Evolutionary conservation across 176 grass and related monocot species (phyloP).

Genomic region (Eragrostis nindensis): DNA sequence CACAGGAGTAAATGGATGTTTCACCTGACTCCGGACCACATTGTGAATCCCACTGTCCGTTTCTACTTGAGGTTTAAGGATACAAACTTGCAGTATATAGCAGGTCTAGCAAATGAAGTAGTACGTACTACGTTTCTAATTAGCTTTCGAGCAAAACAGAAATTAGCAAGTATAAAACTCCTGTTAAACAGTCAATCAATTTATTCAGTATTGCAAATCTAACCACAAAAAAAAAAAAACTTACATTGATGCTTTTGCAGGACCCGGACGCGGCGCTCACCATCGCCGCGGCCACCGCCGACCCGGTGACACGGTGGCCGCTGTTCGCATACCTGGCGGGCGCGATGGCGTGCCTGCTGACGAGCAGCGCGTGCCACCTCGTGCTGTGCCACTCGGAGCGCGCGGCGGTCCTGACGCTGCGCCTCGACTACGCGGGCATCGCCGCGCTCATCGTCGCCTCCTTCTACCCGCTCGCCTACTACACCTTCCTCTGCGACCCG

Average conservation of each 20-base stretch:
- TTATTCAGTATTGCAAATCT: not conserved
- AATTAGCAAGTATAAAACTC: no score
- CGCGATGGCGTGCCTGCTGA: conserved; percentile 88
- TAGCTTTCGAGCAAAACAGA: not conserved
- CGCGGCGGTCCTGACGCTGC: conserved; percentile 63
- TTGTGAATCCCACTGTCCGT: not conserved
- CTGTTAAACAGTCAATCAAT: no score
- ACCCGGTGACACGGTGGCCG: conserved; percentile 84
- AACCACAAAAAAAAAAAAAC: not conserved
- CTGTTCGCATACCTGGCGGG: conserved; percentile 69
- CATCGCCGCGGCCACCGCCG: not conserved
- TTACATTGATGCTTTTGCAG: conserved; percentile 24
- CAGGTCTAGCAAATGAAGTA: not conserved
- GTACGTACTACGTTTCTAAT: not conserved
- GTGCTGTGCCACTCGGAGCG: conserved; percentile 78
- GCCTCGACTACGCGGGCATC: conserved; percentile 93
- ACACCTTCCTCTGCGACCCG: conserved; percentile 71
- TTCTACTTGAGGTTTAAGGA: not conserved
- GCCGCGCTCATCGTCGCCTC: conserved; percentile 79
- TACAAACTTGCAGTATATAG: no score
- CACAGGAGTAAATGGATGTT: not conserved
- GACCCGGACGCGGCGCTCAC: not conserved
- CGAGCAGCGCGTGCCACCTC: conserved; percentile 81
- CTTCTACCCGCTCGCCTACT: conserved; percentile 87
- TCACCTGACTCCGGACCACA: conserved; percentile 16